Conservation (phyloP, 2,329 filamentous ascomycete species). For the Scedosporium aurantiacum region DNA sequence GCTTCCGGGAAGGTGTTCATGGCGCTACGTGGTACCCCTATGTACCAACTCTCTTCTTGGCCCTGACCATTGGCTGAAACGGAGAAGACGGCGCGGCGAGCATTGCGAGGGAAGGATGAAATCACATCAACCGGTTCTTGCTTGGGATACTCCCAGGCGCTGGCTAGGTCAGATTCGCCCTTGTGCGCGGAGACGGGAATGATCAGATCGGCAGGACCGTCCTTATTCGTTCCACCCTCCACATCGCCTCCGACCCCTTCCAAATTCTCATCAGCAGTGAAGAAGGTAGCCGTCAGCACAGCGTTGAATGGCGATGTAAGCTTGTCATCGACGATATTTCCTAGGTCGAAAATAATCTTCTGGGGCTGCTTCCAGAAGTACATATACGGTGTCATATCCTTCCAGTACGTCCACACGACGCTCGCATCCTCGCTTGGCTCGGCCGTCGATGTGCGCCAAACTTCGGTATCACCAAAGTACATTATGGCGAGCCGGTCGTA, state of each 20-base stretch:
- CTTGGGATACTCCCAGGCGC: slow-evolving; percentile 56
- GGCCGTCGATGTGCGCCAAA: slow-evolving; percentile 76
- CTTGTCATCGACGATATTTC: slow-evolving; percentile 55
- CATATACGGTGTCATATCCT: slow-evolving; percentile 65
- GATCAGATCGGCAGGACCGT: slow-evolving; percentile 48
- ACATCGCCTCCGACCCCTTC: slow-evolving; percentile 21
- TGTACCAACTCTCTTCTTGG: slow-evolving; percentile 78
- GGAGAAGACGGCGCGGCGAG: slow-evolving; percentile 59
- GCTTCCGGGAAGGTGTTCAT: slow-evolving; percentile 48
- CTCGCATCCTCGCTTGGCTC: slow-evolving; percentile 56
- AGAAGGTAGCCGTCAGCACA: slow-evolving; percentile 65
- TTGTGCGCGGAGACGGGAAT: slow-evolving; percentile 52
- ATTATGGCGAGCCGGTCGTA: slow-evolving; percentile 67
- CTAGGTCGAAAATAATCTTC: slow-evolving; percentile 70
- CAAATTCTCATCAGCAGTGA: slow-evolving; percentile 31
- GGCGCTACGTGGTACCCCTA: slow-evolving; percentile 57
- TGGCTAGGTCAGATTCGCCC: slow-evolving; percentile 39
- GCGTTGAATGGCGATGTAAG: slow-evolving; percentile 68
- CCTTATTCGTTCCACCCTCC: neutral
- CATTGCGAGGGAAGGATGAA: slow-evolving; percentile 49
- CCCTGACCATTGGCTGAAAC: slow-evolving; percentile 69
- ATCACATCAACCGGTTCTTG: slow-evolving; percentile 49
- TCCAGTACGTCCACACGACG: slow-evolving; percentile 66
- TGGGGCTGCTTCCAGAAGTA: slow-evolving; percentile 58
- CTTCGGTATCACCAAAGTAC: slow-evolving; percentile 65